A percentile compares a stretch with the other conserved stretches of the same genome.
Conservation (phyloP, 163 green algal genomes). For the Prototheca wickerhamii region DNA sequence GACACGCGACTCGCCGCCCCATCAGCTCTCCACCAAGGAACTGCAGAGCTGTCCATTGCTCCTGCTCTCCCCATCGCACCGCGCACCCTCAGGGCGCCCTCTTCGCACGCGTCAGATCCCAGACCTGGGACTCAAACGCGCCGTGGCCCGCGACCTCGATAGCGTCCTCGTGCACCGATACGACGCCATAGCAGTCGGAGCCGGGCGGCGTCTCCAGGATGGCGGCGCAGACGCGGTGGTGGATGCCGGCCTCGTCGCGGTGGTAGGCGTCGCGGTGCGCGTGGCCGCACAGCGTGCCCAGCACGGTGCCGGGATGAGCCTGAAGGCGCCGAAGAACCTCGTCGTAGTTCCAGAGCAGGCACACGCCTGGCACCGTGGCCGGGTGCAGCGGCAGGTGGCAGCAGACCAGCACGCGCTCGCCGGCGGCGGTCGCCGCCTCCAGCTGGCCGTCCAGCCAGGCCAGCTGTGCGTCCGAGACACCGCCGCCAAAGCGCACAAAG, state of each 20-base stretch:
- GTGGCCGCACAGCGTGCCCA: constrained; percentile 58
- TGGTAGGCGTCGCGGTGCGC: constrained; percentile 41
- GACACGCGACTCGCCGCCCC: too few species aligned
- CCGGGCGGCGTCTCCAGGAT: constrained; percentile 60
- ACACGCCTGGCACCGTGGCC: constrained; percentile 38
- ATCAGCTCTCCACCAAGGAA: too few species aligned
- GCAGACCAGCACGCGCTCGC: constrained; percentile 47
- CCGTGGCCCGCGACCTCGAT: constrained; percentile 18
- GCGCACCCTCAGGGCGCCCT: neutral
- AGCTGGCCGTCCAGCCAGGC: constrained; percentile 57
- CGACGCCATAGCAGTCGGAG: constrained; percentile 24
- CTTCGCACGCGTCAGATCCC: too few species aligned
- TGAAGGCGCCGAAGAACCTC: constrained; percentile 42
- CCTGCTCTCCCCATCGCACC: too few species aligned
- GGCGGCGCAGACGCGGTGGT: constrained; percentile 57
- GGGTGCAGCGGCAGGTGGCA: constrained; percentile 64
- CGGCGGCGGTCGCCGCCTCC: constrained; percentile 6
- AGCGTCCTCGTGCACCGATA: constrained; percentile 12
- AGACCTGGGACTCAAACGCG: constrained; percentile 14
- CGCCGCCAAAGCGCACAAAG: constrained; percentile 74
- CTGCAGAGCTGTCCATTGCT: too few species aligned
- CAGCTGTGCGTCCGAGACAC: constrained; percentile 42
- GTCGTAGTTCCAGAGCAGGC: constrained; percentile 75
- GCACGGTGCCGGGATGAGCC: constrained; percentile 30
- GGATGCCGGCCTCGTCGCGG: constrained; percentile 42